Base-by-base conservation (phyloP, 2,329 filamentous ascomycete species). In the Magnaporthiopsis incrustans region DNA sequence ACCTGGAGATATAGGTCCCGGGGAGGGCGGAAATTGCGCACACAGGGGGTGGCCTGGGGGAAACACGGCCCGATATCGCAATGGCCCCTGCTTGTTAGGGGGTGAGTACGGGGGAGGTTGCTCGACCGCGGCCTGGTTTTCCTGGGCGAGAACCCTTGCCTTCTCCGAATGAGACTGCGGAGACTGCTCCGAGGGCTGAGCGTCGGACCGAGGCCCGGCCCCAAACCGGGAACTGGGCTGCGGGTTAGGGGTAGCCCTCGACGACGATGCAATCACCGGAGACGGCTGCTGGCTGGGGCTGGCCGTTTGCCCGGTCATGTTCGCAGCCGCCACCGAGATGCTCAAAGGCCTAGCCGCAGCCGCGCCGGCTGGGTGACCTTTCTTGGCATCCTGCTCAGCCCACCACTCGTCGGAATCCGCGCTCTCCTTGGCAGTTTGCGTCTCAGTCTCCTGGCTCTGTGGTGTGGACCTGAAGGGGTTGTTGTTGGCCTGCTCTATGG, bases 1-100 rank as follows among this genome's bases (percentile, higher is more conserved):
- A 0, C 81, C 87, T 1, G 88, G 87, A 1, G 89, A 89, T 0
- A 85, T 74, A 2, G 85, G 86, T 0, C 82, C 82, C 0, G 87
- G 86, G 6, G 87, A 86, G 1, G 81, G 80, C 2, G 85, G 81
- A 38, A 81, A 81, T 64, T 82, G 78, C 12, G 72, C 69, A 57
- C 75, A 76, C 56, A 80, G 70, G 0, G 77, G 76, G 66, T 85
- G 82, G 3, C 77, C 78, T 0, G 85, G 81, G 8, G 87, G 84
- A 61, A 86, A 81, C 4, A 88, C 78, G 2, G 85, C 83, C 63
- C 79, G 79, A 69, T 86, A 88, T 60, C 82, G 79, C 53, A 81
- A 71, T 3, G 74, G 71, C 33, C 73, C 72, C n/a, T 73, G 71
- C 8, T 73, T 71, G 58, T 74, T 73, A 33, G 78, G 75, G 0